Evolutionary conservation across 2,329 filamentous ascomycete genomes (phyloP).

Genomic region (Parascedosporium putredinis): DNA sequence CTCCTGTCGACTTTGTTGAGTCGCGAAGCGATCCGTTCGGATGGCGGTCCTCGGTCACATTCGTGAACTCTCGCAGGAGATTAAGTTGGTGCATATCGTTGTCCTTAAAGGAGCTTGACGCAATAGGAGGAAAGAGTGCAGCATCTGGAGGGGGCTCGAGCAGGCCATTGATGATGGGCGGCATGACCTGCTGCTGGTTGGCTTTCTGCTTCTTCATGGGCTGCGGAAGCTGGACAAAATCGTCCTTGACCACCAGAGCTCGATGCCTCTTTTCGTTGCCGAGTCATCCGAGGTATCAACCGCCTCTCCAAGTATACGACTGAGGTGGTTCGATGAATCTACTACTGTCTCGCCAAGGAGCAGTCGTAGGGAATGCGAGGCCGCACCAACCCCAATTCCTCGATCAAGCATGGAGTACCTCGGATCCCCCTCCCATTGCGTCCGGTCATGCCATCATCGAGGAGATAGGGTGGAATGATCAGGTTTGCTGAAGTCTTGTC

Average conservation of each 20-base stretch:
- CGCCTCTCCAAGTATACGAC: conserved; percentile 35
- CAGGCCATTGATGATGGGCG: conserved; percentile 55
- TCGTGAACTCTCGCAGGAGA: conserved; percentile 30
- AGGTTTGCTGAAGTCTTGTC: conserved; percentile 4
- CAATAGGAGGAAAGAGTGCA: conserved; percentile 53
- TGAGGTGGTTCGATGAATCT: conserved; percentile 32
- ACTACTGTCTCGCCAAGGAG: conserved; percentile 27
- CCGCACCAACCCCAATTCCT: not conserved
- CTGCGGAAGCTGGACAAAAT: conserved; percentile 53
- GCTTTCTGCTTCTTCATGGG: conserved; percentile 56
- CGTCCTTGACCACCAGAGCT: conserved; percentile 41
- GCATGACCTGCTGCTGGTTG: conserved; percentile 43
- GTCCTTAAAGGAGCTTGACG: conserved; percentile 43
- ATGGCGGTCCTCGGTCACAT: conserved; percentile 19
- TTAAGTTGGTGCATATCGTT: conserved; percentile 32
- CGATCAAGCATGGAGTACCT: conserved; percentile 11
- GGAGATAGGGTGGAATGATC: not conserved
- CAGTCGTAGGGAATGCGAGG: conserved; percentile 26
- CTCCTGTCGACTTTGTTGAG: not conserved
- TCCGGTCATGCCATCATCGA: not conserved
- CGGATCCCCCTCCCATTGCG: conserved; percentile 10
- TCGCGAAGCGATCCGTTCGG: not conserved
- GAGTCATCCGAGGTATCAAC: conserved; percentile 32
- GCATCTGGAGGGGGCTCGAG: conserved; percentile 51
- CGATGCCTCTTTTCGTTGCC: conserved; percentile 45